Conservation (phyloP, 1,139 yeast genomes). For the Suhomyces bolitotheri region DNA sequence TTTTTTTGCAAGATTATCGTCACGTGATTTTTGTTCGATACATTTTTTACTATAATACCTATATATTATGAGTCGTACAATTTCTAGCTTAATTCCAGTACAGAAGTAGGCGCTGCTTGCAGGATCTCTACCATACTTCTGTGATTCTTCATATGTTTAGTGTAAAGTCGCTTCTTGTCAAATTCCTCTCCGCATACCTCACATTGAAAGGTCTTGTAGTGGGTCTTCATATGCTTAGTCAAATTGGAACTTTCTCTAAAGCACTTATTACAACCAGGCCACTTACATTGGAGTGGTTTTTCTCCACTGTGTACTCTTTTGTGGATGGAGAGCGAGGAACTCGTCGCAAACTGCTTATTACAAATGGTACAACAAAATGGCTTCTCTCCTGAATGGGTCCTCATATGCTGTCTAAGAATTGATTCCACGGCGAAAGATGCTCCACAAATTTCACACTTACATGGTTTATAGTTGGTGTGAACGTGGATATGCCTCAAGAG, state of each 20-base stretch:
- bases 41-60: constrained; percentile 11
- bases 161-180: constrained; percentile 41
- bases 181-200: constrained; percentile 53
- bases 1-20: constrained; percentile 4
- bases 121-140: too few relatives aligned
- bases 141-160: constrained; percentile 40
- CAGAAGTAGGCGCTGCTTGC: too few relatives aligned
- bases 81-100: too few relatives aligned
- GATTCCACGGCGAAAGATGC: constrained; percentile 68
- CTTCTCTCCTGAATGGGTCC: constrained; percentile 86
- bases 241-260: constrained; percentile 89
- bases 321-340: constrained; percentile 56
- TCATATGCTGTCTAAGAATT: constrained; percentile 69
- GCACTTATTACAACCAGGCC: constrained; percentile 78
- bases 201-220: constrained; percentile 53
- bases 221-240: constrained; percentile 82
- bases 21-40: constrained; percentile 5
- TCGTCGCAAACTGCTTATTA: constrained; percentile 54
- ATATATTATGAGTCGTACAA: too few relatives aligned
- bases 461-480: constrained; percentile 84
- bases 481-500: constrained; percentile 80
- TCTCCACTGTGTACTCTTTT: constrained; percentile 59
- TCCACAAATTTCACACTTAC: constrained; percentile 65
- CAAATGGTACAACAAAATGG: constrained; percentile 52
- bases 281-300: constrained; percentile 78